Evolutionary conservation across 108 stramenopile species (phyloP).

Genomic region (Skeletonema marinoi): DNA sequence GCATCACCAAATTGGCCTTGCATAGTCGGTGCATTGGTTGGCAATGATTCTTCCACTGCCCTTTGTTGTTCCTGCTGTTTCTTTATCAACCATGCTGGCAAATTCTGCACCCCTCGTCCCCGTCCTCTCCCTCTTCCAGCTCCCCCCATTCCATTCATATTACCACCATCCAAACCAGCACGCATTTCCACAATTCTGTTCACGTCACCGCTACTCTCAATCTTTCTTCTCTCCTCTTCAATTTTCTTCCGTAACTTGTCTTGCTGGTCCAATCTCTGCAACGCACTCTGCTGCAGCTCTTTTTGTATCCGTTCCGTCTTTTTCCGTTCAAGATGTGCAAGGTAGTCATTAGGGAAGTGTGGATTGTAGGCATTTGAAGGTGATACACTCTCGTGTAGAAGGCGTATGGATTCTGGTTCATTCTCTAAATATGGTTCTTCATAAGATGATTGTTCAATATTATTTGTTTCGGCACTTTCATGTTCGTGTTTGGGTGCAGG

Average conservation of each 20-base stretch:
- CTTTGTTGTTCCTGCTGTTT: conserved; percentile 58
- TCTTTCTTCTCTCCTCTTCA: conserved; percentile 61
- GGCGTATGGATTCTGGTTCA: conserved; percentile 46
- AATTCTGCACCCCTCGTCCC: conserved; percentile 74
- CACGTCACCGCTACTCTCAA: conserved; percentile 40
- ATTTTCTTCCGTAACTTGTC: conserved; percentile 53
- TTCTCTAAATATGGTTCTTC: conserved; percentile 34
- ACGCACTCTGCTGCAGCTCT: conserved; percentile 47
- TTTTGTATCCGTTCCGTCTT: conserved; percentile 44
- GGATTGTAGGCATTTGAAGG: conserved; percentile 68
- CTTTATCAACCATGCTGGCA: conserved; percentile 88
- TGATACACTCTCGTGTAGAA: conserved; percentile 40
- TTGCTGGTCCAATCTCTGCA: conserved; percentile 63
- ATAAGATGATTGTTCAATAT: not conserved
- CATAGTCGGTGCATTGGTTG: not conserved
- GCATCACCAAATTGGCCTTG: not conserved
- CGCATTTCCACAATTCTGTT: conserved; percentile 46
- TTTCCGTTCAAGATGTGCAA: conserved; percentile 75
- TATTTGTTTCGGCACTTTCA: conserved; percentile 4
- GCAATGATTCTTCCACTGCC: not conserved
- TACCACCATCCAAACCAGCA: conserved; percentile 1
- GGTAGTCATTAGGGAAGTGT: conserved; percentile 79
- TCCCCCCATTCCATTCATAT: not conserved
- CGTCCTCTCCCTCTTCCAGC: conserved; percentile 50
- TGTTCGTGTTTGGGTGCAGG: not conserved